These are phyloP conservation scores for Stropharia rugosoannulata DNA, from an alignment of 768 basidiomycete species.

Conservation along the genomic window DNA sequence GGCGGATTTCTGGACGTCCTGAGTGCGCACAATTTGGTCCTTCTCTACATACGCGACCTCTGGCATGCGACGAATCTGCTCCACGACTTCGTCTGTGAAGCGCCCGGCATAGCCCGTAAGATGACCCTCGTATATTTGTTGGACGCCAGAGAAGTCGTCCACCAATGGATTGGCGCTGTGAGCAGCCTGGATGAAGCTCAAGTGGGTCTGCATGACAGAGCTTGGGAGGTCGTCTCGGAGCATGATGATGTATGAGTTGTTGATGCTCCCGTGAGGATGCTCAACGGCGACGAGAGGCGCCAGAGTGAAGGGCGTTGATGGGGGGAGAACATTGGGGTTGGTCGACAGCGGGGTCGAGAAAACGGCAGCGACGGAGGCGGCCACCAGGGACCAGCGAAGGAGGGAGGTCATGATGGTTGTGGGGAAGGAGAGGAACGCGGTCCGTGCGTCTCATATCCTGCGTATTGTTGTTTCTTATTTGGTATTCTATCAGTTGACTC, in stretches of 20 bases:
- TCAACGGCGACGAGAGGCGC: slow-evolving; percentile 61
- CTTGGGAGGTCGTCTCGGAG: slow-evolving; percentile 70
- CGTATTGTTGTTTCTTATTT: slow-evolving; percentile 33
- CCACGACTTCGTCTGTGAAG: slow-evolving; percentile 69
- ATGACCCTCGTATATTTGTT: slow-evolving; percentile 76
- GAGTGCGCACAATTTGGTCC: slow-evolving; percentile 89
- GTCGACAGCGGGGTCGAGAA: slow-evolving; percentile 52
- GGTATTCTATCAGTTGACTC: slow-evolving; percentile 10
- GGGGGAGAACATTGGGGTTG: slow-evolving; percentile 28
- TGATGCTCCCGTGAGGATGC: slow-evolving; percentile 71
- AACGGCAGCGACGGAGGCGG: slow-evolving; percentile 37
- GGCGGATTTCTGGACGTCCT: slow-evolving; percentile 66
- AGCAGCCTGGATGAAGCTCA: slow-evolving; percentile 74
- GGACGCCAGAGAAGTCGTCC: slow-evolving; percentile 52
- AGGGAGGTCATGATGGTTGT: slow-evolving; percentile 43
- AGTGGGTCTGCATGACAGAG: slow-evolving; percentile 66
- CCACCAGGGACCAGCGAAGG: slow-evolving; percentile 41
- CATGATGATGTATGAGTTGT: slow-evolving; percentile 94
- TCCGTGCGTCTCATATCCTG: slow-evolving; percentile 22
- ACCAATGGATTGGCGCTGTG: slow-evolving; percentile 52
- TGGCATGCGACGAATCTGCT: slow-evolving; percentile 76
- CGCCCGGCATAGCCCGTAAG: slow-evolving; percentile 79
- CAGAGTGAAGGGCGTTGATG: slow-evolving; percentile 45
- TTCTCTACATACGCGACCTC: slow-evolving; percentile 92
- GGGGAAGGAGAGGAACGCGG: slow-evolving; percentile 13